phyloP scores from a whole-genome alignment of 352 stramenopile genomes.

The Pythium periplocum region DNA sequence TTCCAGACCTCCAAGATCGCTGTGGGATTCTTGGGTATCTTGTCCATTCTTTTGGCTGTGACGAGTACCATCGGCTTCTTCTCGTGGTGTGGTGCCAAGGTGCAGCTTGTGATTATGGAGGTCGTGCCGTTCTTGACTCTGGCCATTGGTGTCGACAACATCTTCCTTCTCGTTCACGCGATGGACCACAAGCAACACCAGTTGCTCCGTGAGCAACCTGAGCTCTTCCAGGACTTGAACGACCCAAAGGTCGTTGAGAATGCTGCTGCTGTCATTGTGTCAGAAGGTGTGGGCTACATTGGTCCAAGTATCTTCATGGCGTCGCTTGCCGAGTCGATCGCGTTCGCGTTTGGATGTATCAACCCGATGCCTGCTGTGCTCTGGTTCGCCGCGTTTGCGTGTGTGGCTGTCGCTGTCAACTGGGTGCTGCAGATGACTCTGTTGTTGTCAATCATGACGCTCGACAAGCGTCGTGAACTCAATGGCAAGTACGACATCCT shows the following conservation, averaged over 20 bases:
- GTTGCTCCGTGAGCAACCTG: constrained; percentile 34
- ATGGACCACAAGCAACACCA: constrained; percentile 42
- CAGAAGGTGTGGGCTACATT: constrained; percentile 40
- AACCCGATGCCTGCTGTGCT: constrained; percentile 56
- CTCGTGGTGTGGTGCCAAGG: constrained; percentile 48
- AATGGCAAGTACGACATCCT: constrained; percentile 51
- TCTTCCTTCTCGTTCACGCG: constrained; percentile 63
- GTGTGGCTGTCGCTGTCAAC: constrained; percentile 39
- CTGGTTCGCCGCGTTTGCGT: constrained; percentile 54
- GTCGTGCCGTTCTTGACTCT: constrained; percentile 59
- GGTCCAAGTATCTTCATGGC: constrained; percentile 58
- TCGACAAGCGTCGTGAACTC: constrained; percentile 70
- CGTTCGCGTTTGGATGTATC: constrained; percentile 53
- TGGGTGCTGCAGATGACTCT: constrained; percentile 64
- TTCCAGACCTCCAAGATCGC: constrained; percentile 63
- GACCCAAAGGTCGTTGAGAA: constrained; percentile 41
- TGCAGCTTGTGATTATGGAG: constrained; percentile 69
- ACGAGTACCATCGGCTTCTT: constrained; percentile 61
- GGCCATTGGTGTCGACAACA: constrained; percentile 64
- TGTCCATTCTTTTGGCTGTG: constrained; percentile 57
- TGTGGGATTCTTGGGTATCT: constrained; percentile 57
- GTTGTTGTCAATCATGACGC: constrained; percentile 47
- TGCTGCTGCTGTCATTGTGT: constrained; percentile 43
- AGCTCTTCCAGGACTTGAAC: constrained; percentile 45
- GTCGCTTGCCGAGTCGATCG: constrained; percentile 35